These are phyloP conservation scores for Cladorrhinum sp. DNA, from an alignment of 2,329 filamentous ascomycete genomes.

Conservation along the genomic window DNA sequence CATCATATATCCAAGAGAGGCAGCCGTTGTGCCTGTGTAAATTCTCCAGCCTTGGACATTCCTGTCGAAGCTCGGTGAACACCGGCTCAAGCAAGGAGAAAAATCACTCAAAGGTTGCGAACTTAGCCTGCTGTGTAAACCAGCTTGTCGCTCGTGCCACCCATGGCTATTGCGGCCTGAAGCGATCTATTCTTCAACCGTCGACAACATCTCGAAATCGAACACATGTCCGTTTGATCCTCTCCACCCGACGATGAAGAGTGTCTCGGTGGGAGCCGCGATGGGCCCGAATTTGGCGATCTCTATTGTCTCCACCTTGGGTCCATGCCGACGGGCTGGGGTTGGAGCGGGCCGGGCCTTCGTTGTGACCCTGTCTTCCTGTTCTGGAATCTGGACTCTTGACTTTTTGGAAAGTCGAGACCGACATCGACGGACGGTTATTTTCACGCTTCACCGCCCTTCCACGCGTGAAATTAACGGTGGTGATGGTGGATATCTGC, in stretches of 20 bases:
- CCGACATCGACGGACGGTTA: neutral
- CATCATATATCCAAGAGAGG: conserved; percentile 8
- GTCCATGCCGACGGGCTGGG: neutral
- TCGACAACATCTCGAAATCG: neutral
- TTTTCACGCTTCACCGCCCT: neutral
- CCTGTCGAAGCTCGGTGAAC: neutral
- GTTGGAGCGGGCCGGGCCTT: neutral
- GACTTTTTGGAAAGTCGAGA: neutral
- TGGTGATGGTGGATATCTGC: neutral
- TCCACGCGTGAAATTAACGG: neutral
- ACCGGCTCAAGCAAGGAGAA: neutral
- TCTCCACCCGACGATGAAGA: too few species aligned
- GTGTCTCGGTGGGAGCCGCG: neutral
- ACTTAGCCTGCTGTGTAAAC: neutral
- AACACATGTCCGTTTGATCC: neutral
- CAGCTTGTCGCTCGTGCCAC: neutral
- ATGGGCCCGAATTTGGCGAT: neutral
- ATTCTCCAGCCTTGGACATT: too few species aligned
- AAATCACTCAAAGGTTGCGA: neutral
- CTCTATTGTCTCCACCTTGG: neutral
- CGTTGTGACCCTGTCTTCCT: neutral
- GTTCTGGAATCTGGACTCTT: neutral
- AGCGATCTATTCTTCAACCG: neutral
- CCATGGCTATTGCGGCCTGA: conserved; percentile 4
- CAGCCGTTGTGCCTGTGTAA: neutral